Conservation (phyloP, 2,329 filamentous ascomycete species). For the Xylaria hypoxylon region DNA sequence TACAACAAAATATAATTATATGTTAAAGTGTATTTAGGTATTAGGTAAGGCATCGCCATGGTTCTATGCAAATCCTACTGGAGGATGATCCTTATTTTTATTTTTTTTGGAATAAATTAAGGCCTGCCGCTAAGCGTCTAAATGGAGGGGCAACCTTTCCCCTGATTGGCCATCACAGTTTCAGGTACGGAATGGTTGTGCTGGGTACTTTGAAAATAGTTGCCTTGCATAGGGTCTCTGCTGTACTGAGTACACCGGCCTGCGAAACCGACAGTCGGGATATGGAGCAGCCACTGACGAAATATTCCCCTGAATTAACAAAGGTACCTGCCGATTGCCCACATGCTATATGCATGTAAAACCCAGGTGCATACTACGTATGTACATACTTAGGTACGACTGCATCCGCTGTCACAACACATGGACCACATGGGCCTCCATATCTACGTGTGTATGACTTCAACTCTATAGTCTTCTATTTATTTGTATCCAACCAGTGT, state of each 20-base stretch:
- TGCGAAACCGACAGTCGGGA: constrained; percentile 28
- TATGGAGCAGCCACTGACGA: constrained; percentile 33
- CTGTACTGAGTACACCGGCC: constrained; percentile 19
- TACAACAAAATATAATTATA: not conserved
- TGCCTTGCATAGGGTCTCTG: too few relatives aligned
- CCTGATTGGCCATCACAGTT: constrained; percentile 31
- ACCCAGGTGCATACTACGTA: constrained; percentile 15
- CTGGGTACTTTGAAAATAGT: constrained; percentile 3
- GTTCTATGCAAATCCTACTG: constrained; percentile 17
- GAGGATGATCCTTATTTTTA: constrained; percentile 28
- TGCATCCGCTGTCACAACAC: constrained; percentile 26
- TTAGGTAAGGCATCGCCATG: not conserved
- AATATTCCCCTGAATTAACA: constrained; percentile 32
- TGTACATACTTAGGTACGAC: constrained; percentile 2
- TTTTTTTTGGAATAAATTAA: constrained; percentile 42
- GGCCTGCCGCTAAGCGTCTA: constrained; percentile 34
- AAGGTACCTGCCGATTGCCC: constrained; percentile 17
- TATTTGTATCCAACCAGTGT: too few relatives aligned
- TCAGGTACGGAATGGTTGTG: constrained; percentile 30
- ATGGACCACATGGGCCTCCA: too few relatives aligned
- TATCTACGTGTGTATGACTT: too few relatives aligned
- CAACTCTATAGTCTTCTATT: too few relatives aligned
- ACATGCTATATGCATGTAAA: constrained; percentile 17
- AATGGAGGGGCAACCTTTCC: constrained; percentile 10
- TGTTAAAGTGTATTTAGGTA: not conserved